phyloP scores from a whole-genome alignment of 176 grass and related monocot genomes.

The Microstegium vimineum region DNA sequence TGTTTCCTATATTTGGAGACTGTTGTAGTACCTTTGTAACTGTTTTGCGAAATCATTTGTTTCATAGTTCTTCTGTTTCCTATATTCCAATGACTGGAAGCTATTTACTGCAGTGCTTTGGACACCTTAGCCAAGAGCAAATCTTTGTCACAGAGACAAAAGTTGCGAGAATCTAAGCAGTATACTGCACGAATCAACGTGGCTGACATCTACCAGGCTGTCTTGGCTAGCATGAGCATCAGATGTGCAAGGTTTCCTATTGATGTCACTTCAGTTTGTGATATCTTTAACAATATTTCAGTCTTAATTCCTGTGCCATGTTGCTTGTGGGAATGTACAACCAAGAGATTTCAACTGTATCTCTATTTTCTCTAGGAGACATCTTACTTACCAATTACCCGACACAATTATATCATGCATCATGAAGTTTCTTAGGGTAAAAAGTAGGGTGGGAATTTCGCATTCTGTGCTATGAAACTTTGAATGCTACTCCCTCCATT shows the following conservation, averaged over 20 bases:
- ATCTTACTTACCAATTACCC: neutral
- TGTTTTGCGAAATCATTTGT: neutral
- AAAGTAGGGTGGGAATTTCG: neutral
- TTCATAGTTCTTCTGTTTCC: neutral
- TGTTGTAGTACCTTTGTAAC: neutral
- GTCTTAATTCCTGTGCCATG: neutral
- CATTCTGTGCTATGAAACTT: neutral
- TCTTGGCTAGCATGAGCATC: conserved; percentile 57
- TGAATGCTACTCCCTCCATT: neutral
- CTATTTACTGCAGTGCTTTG: conserved; percentile 63
- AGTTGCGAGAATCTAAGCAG: conserved; percentile 60
- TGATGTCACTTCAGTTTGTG: neutral
- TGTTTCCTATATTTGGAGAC: too few species aligned
- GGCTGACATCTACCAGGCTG: conserved; percentile 72
- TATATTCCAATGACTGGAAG: neutral
- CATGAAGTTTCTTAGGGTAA: neutral
- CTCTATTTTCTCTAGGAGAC: neutral
- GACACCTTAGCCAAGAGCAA: conserved; percentile 73
- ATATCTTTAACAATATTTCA: neutral
- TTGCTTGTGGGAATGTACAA: neutral
- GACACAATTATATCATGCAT: neutral
- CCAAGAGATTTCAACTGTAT: neutral
- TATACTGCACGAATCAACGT: conserved; percentile 74
- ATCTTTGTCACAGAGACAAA: conserved; percentile 58
- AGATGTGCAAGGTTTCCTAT: conserved; percentile 44